phyloP scores from a whole-genome alignment of 352 stramenopile species.

The Elongisporangium prolatum region DNA sequence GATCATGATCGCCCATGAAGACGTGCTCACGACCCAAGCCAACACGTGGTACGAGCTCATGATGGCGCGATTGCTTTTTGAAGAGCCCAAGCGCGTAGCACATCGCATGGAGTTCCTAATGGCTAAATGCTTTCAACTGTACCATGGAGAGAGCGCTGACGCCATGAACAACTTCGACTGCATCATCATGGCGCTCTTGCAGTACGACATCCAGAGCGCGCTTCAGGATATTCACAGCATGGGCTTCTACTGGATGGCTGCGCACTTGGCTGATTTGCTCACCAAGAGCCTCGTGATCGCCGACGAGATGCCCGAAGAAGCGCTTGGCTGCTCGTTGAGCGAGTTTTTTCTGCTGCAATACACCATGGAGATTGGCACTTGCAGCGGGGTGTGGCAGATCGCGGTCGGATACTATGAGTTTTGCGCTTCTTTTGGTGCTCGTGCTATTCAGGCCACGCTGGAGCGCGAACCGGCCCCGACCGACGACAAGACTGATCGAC shows the following conservation, averaged over 20 bases:
- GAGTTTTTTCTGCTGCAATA: constrained; percentile 69
- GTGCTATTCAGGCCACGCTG: constrained; percentile 35
- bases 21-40: constrained; percentile 33
- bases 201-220: constrained; percentile 70
- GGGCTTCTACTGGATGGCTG: constrained; percentile 72
- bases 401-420: constrained; percentile 56
- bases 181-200: constrained; percentile 71
- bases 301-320: constrained; percentile 34
- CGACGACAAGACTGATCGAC: constrained; percentile 53
- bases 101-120: constrained; percentile 79
- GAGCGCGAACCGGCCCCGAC: constrained; percentile 41
- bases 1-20: constrained; percentile 48
- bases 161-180: constrained; percentile 79
- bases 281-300: constrained; percentile 47
- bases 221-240: constrained; percentile 61
- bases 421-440: constrained; percentile 45
- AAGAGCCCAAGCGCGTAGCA: constrained; percentile 70
- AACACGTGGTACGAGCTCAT: constrained; percentile 75
- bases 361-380: constrained; percentile 54
- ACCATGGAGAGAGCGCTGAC: constrained; percentile 26
- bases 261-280: constrained; percentile 61
- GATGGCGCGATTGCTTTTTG: constrained; percentile 69
- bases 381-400: constrained; percentile 64
- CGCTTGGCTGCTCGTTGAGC: constrained; percentile 37
- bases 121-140: constrained; percentile 59